Evolutionary conservation across 1,284 basidiomycete species (phyloP).

Genomic region (Sanghuangporus baumii): DNA sequence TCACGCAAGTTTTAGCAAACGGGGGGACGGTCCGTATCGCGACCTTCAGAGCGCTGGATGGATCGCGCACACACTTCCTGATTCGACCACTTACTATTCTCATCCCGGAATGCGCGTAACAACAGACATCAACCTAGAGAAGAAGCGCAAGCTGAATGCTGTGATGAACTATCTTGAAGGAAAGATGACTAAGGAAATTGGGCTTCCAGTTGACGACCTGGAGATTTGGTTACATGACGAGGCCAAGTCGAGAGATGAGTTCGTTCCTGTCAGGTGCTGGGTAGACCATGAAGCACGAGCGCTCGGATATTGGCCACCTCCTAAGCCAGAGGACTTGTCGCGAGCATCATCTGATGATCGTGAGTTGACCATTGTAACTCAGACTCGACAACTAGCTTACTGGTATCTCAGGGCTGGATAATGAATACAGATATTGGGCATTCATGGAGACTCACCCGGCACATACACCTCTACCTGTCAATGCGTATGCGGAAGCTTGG

Average conservation of each 20-base stretch:
- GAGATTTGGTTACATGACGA: conserved; percentile 50
- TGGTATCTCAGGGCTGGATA: conserved; percentile 46
- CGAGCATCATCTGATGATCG: conserved; percentile 41
- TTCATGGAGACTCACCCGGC: conserved; percentile 72
- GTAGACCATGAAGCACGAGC: conserved; percentile 57
- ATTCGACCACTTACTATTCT: conserved; percentile 59
- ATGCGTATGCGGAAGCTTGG: conserved; percentile 56
- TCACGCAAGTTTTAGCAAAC: neutral
- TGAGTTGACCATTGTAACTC: conserved; percentile 32
- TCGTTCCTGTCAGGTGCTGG: conserved; percentile 46
- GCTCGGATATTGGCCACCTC: conserved; percentile 42
- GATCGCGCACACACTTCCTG: conserved; percentile 64
- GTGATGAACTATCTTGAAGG: conserved; percentile 47
- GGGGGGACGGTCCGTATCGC: conserved; percentile 8
- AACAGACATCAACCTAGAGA: conserved; percentile 61
- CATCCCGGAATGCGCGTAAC: conserved; percentile 52
- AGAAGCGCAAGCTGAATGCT: conserved; percentile 40
- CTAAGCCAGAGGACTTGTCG: conserved; percentile 15
- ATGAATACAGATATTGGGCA: conserved; percentile 71
- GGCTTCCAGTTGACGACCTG: conserved; percentile 36
- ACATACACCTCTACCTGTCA: conserved; percentile 46
- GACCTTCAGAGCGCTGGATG: conserved; percentile 35
- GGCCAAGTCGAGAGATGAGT: conserved; percentile 23
- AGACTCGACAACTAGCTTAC: neutral
- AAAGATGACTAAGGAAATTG: conserved; percentile 24